Conservation (phyloP, 176 grass and related monocot genomes). For the barley (Hordeum vulgare) region MorexV3_pseudomolecules_assembly NC_058518.1:145436837-145437336, state of each 20-base stretch:
- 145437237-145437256: background rate
- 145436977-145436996: background rate
- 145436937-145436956: no score
- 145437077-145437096: background rate
- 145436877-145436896: background rate
- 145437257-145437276: background rate
- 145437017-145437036: no score
- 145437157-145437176: background rate
- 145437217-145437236: background rate
- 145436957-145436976: no score
- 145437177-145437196: background rate
- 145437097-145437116: background rate
- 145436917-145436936: background rate
- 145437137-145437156: conserved; percentile 1
- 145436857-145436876: no score
- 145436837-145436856: no score
- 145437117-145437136: no score
- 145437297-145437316: conserved; percentile 47
- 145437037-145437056: no score
- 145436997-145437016: background rate
- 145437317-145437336: conserved; percentile 81
- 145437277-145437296: no score
- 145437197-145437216: background rate
- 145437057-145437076: background rate
- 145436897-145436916: background rate